phyloP scores from a whole-genome alignment of 1,284 basidiomycete genomes.

The Boletus holoroseus region DNA sequence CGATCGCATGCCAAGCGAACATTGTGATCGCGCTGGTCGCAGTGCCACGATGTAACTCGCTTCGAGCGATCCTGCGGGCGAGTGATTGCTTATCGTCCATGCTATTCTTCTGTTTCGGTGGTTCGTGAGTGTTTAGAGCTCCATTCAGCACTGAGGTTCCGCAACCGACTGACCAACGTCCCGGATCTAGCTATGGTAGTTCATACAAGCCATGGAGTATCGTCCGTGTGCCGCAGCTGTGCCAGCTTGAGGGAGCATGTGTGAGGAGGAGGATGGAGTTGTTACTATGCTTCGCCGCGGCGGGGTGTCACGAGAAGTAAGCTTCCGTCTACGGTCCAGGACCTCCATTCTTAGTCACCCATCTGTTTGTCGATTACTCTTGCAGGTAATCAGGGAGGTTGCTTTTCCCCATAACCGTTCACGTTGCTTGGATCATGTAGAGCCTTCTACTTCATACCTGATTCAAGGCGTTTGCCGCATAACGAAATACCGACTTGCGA shows the following conservation, averaged over 20 bases:
- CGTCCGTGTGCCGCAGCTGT: neutral
- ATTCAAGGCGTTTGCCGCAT: neutral
- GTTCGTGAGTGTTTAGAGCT: constrained; percentile 1
- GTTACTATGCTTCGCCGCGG: neutral
- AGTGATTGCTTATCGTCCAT: neutral
- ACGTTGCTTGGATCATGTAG: neutral
- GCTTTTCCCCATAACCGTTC: neutral
- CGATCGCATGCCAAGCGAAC: neutral
- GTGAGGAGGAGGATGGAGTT: neutral
- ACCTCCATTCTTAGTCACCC: constrained; percentile 6
- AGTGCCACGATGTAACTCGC: neutral
- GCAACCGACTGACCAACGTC: neutral
- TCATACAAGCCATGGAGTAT: neutral
- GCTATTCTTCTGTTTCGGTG: neutral
- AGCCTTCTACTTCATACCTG: neutral
- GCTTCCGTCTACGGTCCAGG: neutral
- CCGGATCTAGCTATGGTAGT: neutral
- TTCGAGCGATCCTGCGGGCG: neutral
- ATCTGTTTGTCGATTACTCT: constrained; percentile 9
- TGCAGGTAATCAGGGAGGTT: constrained; percentile 1
- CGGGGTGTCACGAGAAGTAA: constrained; percentile 6
- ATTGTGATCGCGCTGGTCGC: neutral
- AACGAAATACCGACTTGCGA: constrained; percentile 1
- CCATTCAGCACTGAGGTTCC: neutral
- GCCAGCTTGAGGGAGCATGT: neutral